Percentiles rank a stretch among this genome's conserved stretches.
phyloP scores from a whole-genome alignment of 2,329 filamentous ascomycete species.

The Chaetomiaceae sp. region DNA sequence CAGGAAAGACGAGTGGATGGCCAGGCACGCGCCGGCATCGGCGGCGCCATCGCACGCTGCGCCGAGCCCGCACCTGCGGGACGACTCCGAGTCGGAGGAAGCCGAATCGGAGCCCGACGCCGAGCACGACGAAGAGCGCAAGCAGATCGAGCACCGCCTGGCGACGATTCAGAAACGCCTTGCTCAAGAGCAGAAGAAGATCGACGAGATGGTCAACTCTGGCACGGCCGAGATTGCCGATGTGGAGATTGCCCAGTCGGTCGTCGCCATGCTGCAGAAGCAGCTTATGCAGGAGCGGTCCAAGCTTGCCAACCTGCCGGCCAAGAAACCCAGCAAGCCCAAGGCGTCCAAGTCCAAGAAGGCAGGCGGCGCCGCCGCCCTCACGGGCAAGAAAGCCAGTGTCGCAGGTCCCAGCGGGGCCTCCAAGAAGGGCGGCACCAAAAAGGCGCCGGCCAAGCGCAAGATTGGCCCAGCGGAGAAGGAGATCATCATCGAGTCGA shows the following conservation, averaged over 20 bases:
- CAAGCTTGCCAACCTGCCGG: slow-evolving; percentile 45
- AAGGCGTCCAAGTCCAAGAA: slow-evolving; percentile 37
- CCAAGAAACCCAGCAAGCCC: slow-evolving; percentile 44
- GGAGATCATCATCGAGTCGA: slow-evolving; percentile 80
- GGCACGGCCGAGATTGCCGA: slow-evolving; percentile 46
- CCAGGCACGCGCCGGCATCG: slow-evolving; percentile 56
- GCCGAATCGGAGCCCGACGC: slow-evolving; percentile 54
- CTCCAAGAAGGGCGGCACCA: slow-evolving; percentile 35
- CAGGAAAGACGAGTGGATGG: slow-evolving; percentile 75
- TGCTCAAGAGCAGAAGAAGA: slow-evolving; percentile 51
- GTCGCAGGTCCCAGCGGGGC: slow-evolving; percentile 23
- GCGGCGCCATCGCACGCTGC: slow-evolving; percentile 48
- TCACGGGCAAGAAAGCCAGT: slow-evolving; percentile 20
- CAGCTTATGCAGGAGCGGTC: slow-evolving; percentile 68
- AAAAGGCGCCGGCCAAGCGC: slow-evolving; percentile 46
- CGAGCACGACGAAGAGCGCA: slow-evolving; percentile 44
- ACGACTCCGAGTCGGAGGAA: slow-evolving; percentile 28
- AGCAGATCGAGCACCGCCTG: slow-evolving; percentile 35
- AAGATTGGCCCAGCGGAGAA: slow-evolving; percentile 75
- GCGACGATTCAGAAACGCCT: slow-evolving; percentile 48
- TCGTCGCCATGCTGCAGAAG: slow-evolving; percentile 60
- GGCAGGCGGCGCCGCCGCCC: slow-evolving; percentile 20
- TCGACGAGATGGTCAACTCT: slow-evolving; percentile 47
- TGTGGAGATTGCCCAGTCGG: slow-evolving; percentile 52
- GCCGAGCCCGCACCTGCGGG: slow-evolving; percentile 40